These are phyloP conservation scores for Irineochytrium annulatum DNA, from an alignment of 192 early-diverging fungal species.

Conservation along the genomic window DNA sequence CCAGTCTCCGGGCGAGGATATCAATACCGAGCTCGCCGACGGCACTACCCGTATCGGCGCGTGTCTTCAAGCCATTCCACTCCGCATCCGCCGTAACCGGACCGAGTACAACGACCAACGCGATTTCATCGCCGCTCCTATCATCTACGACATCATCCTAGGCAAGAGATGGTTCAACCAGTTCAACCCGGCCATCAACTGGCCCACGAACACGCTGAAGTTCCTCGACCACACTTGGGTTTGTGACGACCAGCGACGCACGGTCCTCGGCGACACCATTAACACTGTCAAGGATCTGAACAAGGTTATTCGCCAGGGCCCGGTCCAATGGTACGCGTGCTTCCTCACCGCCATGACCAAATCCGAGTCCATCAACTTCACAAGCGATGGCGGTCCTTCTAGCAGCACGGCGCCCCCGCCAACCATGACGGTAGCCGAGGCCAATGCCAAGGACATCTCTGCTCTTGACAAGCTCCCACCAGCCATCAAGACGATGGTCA, in stretches of 20 bases:
- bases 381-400: neutral
- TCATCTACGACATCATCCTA: constrained; percentile 14
- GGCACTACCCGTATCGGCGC: neutral
- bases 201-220: constrained; percentile 9
- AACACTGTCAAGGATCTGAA: neutral
- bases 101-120: neutral
- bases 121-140: neutral
- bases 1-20: neutral
- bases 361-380: neutral
- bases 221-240: neutral
- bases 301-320: no score
- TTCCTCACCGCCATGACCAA: neutral
- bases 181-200: constrained; percentile 7
- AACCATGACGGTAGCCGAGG: neutral
- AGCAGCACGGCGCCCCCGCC: neutral
- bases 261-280: neutral
- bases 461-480: neutral
- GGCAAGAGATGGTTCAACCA: constrained; percentile 14
- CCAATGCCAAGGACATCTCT: neutral
- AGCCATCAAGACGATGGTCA: neutral
- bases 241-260: neutral
- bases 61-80: no score
- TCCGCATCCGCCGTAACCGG: neutral
- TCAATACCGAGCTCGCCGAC: neutral
- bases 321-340: neutral